phyloP scores from a whole-genome alignment of 257 asterid genomes.

The Petunia axillaris region DNA sequence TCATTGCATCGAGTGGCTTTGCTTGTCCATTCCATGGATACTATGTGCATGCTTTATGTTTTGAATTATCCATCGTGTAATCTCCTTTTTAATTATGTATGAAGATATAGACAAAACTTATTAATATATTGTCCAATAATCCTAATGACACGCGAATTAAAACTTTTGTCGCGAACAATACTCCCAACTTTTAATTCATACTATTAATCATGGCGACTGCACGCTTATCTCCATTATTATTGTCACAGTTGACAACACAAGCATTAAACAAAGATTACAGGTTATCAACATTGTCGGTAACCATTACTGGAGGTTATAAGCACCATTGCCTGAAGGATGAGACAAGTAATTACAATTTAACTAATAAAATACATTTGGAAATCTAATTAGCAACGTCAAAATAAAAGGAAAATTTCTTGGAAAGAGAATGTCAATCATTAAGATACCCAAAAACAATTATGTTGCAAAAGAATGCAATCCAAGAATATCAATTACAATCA shows the following conservation, averaged over 20 bases:
- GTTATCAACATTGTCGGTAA: background rate
- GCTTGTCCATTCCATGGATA: background rate
- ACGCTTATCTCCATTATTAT: constrained; percentile 11
- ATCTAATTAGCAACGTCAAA: background rate
- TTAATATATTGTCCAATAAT: background rate
- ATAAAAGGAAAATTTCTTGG: background rate
- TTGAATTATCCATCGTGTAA: too few species aligned
- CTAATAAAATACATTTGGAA: background rate
- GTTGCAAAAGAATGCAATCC: constrained; percentile 6
- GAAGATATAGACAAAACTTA: too few species aligned
- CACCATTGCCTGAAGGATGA: background rate
- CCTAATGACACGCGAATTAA: too few species aligned
- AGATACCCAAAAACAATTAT: background rate
- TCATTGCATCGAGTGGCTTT: background rate
- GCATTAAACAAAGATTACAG: background rate
- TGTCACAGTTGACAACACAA: constrained; percentile 17
- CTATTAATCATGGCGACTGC: background rate
- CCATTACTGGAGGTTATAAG: background rate
- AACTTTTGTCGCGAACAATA: too few species aligned
- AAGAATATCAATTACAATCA: constrained; percentile 21
- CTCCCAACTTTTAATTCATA: accelerated
- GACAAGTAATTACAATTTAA: background rate
- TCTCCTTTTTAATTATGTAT: background rate
- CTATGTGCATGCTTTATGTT: too few species aligned
- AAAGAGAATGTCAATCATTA: background rate